Evolutionary conservation across 208 protist species (phyloP), one percentile per base, ranked within the genome.

Genomic region (Angomonas desouzai): DNA sequence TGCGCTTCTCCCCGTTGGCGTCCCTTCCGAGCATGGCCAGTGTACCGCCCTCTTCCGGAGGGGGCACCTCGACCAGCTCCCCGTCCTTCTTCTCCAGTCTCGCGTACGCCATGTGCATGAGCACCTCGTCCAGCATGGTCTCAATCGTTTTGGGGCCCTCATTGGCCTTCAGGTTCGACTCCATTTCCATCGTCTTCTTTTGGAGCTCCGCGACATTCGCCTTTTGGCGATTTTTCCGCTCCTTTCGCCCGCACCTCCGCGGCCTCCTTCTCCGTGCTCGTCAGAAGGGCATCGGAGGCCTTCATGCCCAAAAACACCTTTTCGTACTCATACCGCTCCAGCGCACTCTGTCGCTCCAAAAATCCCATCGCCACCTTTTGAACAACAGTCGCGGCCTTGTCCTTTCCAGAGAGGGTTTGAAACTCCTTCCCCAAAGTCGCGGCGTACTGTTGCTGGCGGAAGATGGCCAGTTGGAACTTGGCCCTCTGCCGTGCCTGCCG

Each of bases 111-210:
- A 97, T 96, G 70, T 89, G 77, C 79, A 96, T 93, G 22, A 96
- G 82, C 13, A 96, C 75, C 59, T 92, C 85, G 49, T 97, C 92
- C 38, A 97, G 81, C 85, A 98, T 96, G 64, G 85, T 82, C 72
- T 98, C 95, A 78, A 97, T 94, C 69, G 92, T 96, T 62, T 95
- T 82, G 32, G 88, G 86, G 1, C 93, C 96, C 60, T 98, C 95
- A 55, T 92, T 83, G 6, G 85, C 78, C 49, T 89, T 84, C 29
- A 98, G 74, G 64, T 91, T 68, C 34, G 55, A 38, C 66, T 91
- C 74, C 64, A 97, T 74, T 53, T 85, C 81, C 0, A 87, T 53
- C n/a, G 85, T 80, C 64, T 91, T 85, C 49, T 93, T 77, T 48
- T 74, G 68, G 61, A 96, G 85, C 70, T 97, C 85, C 3, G 84